Conservation (phyloP, 2,329 filamentous ascomycete species). For the Arthrobotrys pseudoclavata region DNA sequence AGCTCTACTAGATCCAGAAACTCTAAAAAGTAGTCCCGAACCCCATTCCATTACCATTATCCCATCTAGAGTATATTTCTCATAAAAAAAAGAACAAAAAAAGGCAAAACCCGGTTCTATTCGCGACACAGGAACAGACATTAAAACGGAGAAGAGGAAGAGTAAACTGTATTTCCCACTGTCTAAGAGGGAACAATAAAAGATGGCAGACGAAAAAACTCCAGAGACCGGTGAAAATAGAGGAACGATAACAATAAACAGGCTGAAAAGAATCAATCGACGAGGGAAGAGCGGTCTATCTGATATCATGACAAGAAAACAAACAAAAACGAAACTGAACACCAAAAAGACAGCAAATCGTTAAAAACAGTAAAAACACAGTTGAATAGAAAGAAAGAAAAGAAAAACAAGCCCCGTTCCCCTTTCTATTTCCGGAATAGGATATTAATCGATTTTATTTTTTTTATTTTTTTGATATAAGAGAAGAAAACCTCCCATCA, state of each 20-base stretch:
- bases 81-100: constrained; percentile 5
- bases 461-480: constrained; percentile 1
- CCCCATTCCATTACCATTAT: constrained; percentile 22
- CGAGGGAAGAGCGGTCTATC: constrained; percentile 40
- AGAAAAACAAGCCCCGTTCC: background rate
- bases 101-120: constrained; percentile 13
- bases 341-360: background rate
- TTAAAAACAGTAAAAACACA: background rate
- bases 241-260: constrained; percentile 16
- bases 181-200: background rate
- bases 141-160: background rate
- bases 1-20: background rate
- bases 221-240: constrained; percentile 12
- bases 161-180: background rate
- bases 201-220: constrained; percentile 3
- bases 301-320: constrained; percentile 54
- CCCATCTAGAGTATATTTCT: constrained; percentile 9
- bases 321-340: constrained; percentile 16
- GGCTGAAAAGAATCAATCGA: constrained; percentile 27
- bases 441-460: constrained; percentile 7
- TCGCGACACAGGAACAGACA: background rate
- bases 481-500: background rate
- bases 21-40: background rate
- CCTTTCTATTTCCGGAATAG: background rate
- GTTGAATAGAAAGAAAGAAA: background rate